phyloP scores from a whole-genome alignment of 495 filamentous ascomycete genomes.

The Penicillium tannophilum region DNA sequence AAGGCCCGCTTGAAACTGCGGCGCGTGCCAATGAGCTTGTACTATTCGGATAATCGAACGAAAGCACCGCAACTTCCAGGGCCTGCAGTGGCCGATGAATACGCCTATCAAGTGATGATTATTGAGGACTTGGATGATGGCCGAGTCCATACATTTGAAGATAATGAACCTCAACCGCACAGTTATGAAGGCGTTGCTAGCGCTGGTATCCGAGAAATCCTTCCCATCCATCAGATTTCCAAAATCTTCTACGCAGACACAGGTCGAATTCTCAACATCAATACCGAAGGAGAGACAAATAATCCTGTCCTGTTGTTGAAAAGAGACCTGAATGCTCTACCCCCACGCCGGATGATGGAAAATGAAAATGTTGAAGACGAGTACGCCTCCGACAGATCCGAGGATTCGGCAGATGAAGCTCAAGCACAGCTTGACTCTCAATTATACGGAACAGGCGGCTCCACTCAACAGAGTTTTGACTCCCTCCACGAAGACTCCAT shows the following conservation, averaged over 20 bases:
- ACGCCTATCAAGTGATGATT: conserved; percentile 84
- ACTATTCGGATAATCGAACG: conserved; percentile 25
- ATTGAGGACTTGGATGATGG: conserved; percentile 94
- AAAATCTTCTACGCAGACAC: conserved; percentile 99
- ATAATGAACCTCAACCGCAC: conserved; percentile 58
- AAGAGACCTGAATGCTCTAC: conserved; percentile 73
- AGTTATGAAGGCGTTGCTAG: conserved; percentile 67
- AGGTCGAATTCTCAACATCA: conserved; percentile 90
- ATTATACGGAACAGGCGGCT: conserved; percentile 52
- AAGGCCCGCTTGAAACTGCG: conserved; percentile 85
- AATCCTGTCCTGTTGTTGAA: conserved; percentile 88
- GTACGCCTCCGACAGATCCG: conserved; percentile 18
- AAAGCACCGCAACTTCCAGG: conserved; percentile 42
- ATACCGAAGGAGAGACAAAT: conserved; percentile 72
- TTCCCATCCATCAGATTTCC: conserved; percentile 89
- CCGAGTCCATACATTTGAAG: conserved; percentile 80
- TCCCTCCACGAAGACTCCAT: conserved; percentile 39
- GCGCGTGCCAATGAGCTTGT: conserved; percentile 53
- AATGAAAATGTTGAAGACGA: conserved; percentile 42
- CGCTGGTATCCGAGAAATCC: conserved; percentile 79
- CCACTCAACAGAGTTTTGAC: conserved; percentile 21
- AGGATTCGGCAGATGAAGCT: conserved; percentile 45
- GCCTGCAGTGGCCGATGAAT: conserved; percentile 64
- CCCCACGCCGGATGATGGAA: conserved; percentile 69
- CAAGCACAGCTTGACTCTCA: conserved; percentile 73